Base-by-base conservation (phyloP, 2,329 filamentous ascomycete genomes). In the Cercospora brassicicola region DNA sequence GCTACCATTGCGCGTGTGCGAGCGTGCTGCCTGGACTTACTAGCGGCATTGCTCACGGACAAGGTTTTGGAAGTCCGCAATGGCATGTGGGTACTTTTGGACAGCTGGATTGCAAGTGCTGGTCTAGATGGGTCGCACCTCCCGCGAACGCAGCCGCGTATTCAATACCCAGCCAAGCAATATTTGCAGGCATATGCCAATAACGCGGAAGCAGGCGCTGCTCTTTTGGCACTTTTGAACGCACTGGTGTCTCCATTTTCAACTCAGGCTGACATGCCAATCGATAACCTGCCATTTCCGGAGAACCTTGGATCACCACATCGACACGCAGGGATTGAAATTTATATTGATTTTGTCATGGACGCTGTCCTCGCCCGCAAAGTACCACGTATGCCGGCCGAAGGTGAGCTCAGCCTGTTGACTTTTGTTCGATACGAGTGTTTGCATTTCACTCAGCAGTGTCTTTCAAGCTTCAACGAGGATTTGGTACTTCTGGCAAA, bases 301-400 rank as follows among this genome's bases (percentile, higher is more conserved):
- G 94, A 97, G 78, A 89, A 87, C 48, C 84, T 99, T 8, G 94
- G 94, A 4, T 88, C 89, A 15, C 86, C 88, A 10, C 91, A 90
- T 74, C 89, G 95, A 63, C 89, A 89, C 81, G 89, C 93, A 13
- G 95, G 96, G 1, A 93, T 99, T 69, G 94, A 97, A 68, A 89
- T 91, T 1, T 99, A 97, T 74, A 85, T 98, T 66, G 96, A 99
- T 79, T 97, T 95, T 77, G 89, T 93, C 20, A 82, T 98, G 71
- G 93, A 92, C 15, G 87, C 90, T 65, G 88, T 96, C 15, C 84
- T 87, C 60, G 67, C 69, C 2, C 67, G 62, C 67, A 71, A 71
- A 59, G 90, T 88, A 69, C 83, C 87, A 10, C 71, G 68, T 8
- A 86, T 86, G 39, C 90, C 93, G 64, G 80, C 91, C 6, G 82